Percentiles rank a stretch among this genome's conserved stretches.
Evolutionary conservation across 1,284 basidiomycete genomes (phyloP).

Genomic region (Ceratobasidium papillatum): DNA sequence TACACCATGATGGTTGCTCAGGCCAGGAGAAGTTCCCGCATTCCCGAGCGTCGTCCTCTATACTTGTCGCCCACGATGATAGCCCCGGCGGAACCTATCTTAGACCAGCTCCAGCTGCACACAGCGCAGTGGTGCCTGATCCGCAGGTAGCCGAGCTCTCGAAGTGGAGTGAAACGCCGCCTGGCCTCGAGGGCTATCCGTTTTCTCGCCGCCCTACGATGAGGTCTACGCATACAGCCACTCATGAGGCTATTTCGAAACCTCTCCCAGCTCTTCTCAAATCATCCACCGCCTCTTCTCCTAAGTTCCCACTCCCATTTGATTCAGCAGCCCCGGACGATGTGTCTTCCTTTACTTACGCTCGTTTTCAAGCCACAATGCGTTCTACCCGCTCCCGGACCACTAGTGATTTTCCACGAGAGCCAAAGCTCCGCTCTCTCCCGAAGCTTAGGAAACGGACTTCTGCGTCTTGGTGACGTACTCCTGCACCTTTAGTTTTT

Average conservation of each 20-base stretch:
- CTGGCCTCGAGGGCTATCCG: background rate
- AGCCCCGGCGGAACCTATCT: background rate
- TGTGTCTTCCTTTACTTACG: background rate
- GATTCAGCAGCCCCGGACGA: background rate
- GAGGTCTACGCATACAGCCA: background rate
- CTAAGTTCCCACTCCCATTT: background rate
- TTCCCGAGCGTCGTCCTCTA: conserved; percentile 10
- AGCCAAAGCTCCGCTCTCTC: background rate
- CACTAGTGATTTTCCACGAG: background rate
- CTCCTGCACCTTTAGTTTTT: no score
- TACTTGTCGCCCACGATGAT: background rate
- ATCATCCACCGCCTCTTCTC: background rate
- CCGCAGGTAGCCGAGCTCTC: background rate
- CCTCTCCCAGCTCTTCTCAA: background rate
- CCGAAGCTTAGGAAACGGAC: background rate
- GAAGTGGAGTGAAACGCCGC: background rate
- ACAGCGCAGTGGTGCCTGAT: background rate
- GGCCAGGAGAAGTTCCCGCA: background rate
- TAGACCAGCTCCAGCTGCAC: background rate
- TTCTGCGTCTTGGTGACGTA: background rate
- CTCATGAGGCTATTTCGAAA: background rate
- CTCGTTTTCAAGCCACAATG: background rate
- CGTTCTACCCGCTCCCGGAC: background rate
- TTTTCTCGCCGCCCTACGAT: background rate
- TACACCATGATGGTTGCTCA: background rate